Evolutionary conservation across 441 rosid species (phyloP).

Genomic region (Erodium texanum): DNA sequence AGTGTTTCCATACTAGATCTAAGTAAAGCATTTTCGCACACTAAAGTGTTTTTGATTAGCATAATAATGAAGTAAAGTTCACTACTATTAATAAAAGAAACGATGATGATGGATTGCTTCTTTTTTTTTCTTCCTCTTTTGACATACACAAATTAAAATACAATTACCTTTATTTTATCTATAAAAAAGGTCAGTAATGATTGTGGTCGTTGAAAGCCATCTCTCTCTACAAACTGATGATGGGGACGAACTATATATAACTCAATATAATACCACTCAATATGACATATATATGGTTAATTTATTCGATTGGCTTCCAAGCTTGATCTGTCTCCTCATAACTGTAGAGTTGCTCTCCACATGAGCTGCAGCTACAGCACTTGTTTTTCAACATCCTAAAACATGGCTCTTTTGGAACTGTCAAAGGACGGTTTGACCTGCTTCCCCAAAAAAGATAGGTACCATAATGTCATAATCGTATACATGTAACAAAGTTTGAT

Average conservation of each 20-base stretch:
- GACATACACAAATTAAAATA: neutral
- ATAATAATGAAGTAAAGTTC: neutral
- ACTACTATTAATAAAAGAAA: neutral
- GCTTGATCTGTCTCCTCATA: constrained; percentile 33
- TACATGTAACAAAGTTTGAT: too few relatives aligned
- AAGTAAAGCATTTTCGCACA: too few relatives aligned
- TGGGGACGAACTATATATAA: too few relatives aligned
- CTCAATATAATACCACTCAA: neutral
- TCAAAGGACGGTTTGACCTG: constrained; percentile 68
- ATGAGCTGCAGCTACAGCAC: constrained; percentile 45
- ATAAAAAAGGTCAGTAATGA: neutral
- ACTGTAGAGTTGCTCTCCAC: constrained; percentile 30
- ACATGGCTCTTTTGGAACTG: constrained; percentile 69
- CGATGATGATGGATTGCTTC: neutral
- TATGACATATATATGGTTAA: neutral
- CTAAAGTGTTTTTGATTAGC: too few relatives aligned
- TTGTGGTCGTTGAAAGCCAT: neutral
- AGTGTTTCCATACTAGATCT: too few relatives aligned
- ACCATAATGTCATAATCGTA: too few relatives aligned
- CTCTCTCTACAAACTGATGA: neutral
- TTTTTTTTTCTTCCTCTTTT: neutral
- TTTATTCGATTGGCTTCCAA: constrained; percentile 32
- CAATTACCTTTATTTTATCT: neutral
- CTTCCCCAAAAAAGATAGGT: constrained; percentile 7
- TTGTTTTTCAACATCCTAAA: constrained; percentile 39